Percentiles rank a stretch among this genome's conserved stretches.
These are phyloP conservation scores for Drosera spatulata DNA, from an alignment of 179 eudicot species.

Conservation along the genomic window DNA sequence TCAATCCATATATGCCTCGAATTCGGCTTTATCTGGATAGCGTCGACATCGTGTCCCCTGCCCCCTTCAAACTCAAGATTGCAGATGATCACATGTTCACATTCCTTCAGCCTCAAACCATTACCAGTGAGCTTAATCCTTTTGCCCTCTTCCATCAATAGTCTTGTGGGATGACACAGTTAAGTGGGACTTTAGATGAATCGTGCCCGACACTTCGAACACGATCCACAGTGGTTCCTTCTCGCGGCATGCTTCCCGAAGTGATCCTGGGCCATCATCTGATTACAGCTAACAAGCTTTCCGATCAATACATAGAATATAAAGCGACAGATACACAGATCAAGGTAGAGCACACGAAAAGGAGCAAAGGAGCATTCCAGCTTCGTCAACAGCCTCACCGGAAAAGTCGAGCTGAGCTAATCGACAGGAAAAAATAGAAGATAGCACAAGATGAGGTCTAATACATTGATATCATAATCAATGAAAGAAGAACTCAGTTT, in stretches of 20 bases:
- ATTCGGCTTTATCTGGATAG: conserved; percentile 78
- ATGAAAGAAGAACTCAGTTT: too few species aligned
- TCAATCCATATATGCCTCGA: conserved; percentile 94
- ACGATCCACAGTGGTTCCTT: conserved; percentile 81
- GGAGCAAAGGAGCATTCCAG: too few species aligned
- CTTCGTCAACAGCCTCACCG: too few species aligned
- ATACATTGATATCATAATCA: too few species aligned
- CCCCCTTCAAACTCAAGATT: conserved; percentile 82
- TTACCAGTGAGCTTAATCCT: conserved; percentile 62
- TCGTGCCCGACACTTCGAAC: conserved; percentile 77
- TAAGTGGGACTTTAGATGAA: conserved; percentile 47
- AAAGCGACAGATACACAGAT: too few species aligned
- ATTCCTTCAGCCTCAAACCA: conserved; percentile 80
- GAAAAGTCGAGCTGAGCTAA: too few species aligned
- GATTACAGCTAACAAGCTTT: conserved; percentile 1
- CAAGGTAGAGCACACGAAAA: too few species aligned
- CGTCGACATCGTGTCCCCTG: conserved; percentile 76
- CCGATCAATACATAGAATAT: neutral
- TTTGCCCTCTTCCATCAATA: conserved; percentile 84
- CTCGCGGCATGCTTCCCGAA: conserved; percentile 64
- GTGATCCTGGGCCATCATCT: conserved; percentile 97
- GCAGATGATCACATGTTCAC: conserved; percentile 80
- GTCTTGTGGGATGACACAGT: conserved; percentile 72
- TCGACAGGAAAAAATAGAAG: too few species aligned
- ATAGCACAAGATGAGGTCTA: too few species aligned